Base-by-base conservation (phyloP, 768 basidiomycete genomes). In the Antrodiella citrinella region DNA sequence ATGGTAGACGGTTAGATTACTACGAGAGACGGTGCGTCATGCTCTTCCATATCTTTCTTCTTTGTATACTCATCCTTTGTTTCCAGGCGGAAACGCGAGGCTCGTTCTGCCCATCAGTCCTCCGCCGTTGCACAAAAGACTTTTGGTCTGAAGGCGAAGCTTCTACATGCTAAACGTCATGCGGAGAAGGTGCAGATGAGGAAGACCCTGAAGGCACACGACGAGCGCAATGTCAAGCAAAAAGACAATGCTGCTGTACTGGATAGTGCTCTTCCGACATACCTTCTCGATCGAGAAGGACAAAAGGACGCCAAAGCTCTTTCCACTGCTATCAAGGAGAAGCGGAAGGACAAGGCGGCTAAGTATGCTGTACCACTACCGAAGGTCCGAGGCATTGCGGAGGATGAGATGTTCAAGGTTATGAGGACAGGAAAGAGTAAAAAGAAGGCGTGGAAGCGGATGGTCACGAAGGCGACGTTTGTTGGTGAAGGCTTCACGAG, bases 341-440 rank as follows among this genome's bases (percentile, higher is more conserved):
- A 92, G 65, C 82, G 96, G 62, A 99, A 98, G 68, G 96, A 99
- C 73, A 94, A 95, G 73, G 96, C 95, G 1, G 95, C 95, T 15
- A 97, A 96, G 69, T 99, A 91, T 69, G 82, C 93, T 15, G 96
- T 99, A 1, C 96, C 96, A 3, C 65, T 99, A 54, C 96, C 96
- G 45, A 95, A 92, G 70, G 96, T 99, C 47, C 74, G 95, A 52
- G 96, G 96, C 18, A 97, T 99, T 59, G 94, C 95, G 13, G 96
- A 99, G 67, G 96, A 98, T 61, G 96, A 99, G 75, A 96, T 93
- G 88, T 99, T 99, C 77, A 97, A 94, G 75, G 96, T 99, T 24
- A 74, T 99, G 76, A 91, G 92, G 75, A 93, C 95, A 1, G 96
- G 96, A 49, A 97, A 97, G 74, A 87, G 79, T 64, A 96, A 92